Conservation (phyloP, 2,329 filamentous ascomycete species). For the Ilyonectria robusta region DNA sequence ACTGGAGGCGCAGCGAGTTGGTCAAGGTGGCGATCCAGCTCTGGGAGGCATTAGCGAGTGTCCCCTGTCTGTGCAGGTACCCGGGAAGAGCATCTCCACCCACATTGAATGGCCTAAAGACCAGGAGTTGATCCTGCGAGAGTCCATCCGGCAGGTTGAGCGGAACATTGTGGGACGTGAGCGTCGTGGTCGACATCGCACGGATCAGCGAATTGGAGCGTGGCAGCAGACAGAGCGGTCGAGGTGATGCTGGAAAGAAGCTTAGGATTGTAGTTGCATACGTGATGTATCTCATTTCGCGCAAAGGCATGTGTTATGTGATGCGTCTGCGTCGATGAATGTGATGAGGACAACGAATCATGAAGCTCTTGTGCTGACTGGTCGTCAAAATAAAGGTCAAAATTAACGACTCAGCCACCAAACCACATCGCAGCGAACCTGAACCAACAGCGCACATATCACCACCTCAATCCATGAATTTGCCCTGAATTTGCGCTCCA, state of each 20-base stretch:
- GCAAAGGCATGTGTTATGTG: neutral
- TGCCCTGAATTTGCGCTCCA: no score
- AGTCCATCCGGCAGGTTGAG: conserved; percentile 62
- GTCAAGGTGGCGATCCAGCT: conserved; percentile 65
- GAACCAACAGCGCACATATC: neutral
- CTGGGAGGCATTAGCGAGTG: conserved; percentile 47
- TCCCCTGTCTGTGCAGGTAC: no score
- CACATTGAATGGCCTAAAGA: conserved; percentile 67
- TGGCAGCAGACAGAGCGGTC: neutral
- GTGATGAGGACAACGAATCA: conserved; percentile 1
- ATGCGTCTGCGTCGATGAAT: neutral
- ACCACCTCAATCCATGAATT: neutral
- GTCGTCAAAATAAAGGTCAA: neutral
- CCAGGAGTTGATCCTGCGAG: conserved; percentile 59
- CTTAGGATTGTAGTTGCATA: conserved; percentile 3
- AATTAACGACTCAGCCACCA: neutral
- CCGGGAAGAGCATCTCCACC: conserved; percentile 8
- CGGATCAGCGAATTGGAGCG: conserved; percentile 17
- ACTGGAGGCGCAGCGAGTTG: conserved; percentile 63
- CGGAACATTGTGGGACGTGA: conserved; percentile 51
- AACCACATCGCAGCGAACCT: neutral
- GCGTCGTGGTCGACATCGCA: conserved; percentile 42
- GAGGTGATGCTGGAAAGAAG: neutral
- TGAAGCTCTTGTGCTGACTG: neutral
- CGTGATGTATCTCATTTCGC: conserved; percentile 34